Evolutionary conservation across 768 basidiomycete genomes (phyloP), one percentile per base, ranked within the genome.

Genomic region (Boletus rubescentipes): DNA sequence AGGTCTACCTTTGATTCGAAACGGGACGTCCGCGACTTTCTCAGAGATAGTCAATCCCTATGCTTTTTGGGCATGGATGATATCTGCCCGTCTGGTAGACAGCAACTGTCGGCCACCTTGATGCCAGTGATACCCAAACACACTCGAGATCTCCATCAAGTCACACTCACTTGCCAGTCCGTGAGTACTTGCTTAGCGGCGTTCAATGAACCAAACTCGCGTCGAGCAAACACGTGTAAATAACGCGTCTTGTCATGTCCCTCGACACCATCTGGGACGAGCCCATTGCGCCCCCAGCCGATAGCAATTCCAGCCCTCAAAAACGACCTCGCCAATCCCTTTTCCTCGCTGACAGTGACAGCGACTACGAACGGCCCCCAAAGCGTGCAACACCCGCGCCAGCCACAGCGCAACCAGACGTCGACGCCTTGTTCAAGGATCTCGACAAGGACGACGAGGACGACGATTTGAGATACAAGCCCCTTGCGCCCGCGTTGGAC

Each of bases 221-320:
- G 46, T 55, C 46, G 42, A 30, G 35, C 41, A 71, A 71, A 69
- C 37, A 67, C 4, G 10, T 2, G 11, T 49, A 61, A 67, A 69
- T 48, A 71, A 69, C 68, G 65, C 68, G 68, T 55, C 40, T 44
- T 21, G 23, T 41, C 63, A 71, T 71, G 67, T 63, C 78, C 36
- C 65, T 85, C 67, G 79, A 79, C 59, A 74, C 77, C 59, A 87
- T 87, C 66, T 87, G 82, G 82, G 78, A 86, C 60, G 78, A 77
- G 21, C 78, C 81, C 35, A 63, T 76, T 56, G 71, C 66, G 21
- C 61, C 72, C 40, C 64, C 72, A 29, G 54, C 61, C 14, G 66
- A 67, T 0, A 52, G 44, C 26, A 30, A 38, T 7, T 20, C 46
- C 26, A 64, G 49, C 34, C 62, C 54, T 9, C 31, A 63, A 5